Evolutionary conservation across 306 rosid species (phyloP).

Genomic region (Vigna nakashimae): DNA sequence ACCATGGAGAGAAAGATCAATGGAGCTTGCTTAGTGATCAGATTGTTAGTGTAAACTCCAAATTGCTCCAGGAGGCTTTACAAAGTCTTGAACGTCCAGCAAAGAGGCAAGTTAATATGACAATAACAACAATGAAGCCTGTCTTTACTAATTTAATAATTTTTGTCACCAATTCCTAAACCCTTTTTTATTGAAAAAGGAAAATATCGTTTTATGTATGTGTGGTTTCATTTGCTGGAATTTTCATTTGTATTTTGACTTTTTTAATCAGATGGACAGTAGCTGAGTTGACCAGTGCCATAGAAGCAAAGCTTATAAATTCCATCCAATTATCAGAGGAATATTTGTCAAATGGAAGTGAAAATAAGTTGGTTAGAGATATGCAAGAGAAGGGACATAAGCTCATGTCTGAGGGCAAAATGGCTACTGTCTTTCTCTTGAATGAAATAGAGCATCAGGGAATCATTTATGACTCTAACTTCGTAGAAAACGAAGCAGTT

Average conservation of each 20-base stretch:
- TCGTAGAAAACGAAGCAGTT: conserved; percentile 46
- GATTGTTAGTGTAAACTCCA: conserved; percentile 77
- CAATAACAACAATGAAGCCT: background rate
- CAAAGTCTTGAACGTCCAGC: conserved; percentile 59
- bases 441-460: conserved; percentile 53
- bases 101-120: conserved; percentile 62
- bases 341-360: conserved; percentile 56
- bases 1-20: conserved; percentile 80
- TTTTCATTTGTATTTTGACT: conserved; percentile 39
- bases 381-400: conserved; percentile 66
- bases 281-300: conserved; percentile 59
- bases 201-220: conserved; percentile 3
- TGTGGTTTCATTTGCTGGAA: conserved; percentile 40
- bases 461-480: conserved; percentile 42
- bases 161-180: conserved; percentile 23
- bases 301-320: conserved; percentile 50
- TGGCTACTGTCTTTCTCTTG: conserved; percentile 73
- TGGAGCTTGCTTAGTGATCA: conserved; percentile 81
- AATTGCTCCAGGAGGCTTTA: conserved; percentile 70
- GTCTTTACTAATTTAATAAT: background rate
- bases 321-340: conserved; percentile 60
- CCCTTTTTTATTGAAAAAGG: conserved; percentile 12
- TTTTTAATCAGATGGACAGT: conserved; percentile 70
- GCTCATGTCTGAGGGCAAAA: conserved; percentile 75
- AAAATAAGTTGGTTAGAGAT: conserved; percentile 54